phyloP scores from a whole-genome alignment of 176 grass and related monocot species.

The Eragrostis nindensis region DNA sequence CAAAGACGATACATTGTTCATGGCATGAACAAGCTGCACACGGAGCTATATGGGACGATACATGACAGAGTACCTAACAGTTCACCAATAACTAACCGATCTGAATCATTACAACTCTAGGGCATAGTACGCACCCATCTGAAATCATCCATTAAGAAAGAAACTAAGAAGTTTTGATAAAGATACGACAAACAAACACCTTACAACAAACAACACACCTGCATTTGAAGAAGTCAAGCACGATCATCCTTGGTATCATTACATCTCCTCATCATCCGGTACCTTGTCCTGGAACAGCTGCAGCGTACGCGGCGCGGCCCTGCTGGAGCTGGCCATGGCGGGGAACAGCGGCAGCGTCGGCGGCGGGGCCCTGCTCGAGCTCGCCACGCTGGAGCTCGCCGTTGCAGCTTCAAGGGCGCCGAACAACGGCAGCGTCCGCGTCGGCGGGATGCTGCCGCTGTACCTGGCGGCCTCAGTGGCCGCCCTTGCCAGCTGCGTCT shows the following conservation, averaged over 20 bases:
- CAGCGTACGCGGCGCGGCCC: neutral
- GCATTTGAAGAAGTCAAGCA: neutral
- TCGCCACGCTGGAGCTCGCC: neutral
- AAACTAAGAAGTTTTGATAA: neutral
- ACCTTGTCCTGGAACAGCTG: neutral
- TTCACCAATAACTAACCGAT: slow-evolving; percentile 9
- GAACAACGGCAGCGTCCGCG: neutral
- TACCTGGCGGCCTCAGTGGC: neutral
- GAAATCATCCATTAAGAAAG: neutral
- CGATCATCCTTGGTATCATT: neutral
- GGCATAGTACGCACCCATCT: neutral
- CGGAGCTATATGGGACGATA: neutral
- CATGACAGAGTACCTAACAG: slow-evolving; percentile 14
- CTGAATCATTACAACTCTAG: neutral
- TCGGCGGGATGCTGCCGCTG: too few species aligned
- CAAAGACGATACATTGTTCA: slow-evolving; percentile 4
- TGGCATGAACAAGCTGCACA: slow-evolving; percentile 26
- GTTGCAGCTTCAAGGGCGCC: neutral
- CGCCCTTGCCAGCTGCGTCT: neutral
- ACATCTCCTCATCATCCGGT: neutral
- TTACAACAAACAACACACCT: slow-evolving; percentile 14
- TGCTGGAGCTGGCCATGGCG: neutral
- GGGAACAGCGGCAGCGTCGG: slow-evolving; percentile 31
- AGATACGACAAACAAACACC: slow-evolving; percentile 18
- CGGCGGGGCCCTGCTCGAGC: neutral